Evolutionary conservation across 257 asterid genomes (phyloP), one percentile per base, ranked within the genome.

Genomic region (Orobanche coerulescens): DNA sequence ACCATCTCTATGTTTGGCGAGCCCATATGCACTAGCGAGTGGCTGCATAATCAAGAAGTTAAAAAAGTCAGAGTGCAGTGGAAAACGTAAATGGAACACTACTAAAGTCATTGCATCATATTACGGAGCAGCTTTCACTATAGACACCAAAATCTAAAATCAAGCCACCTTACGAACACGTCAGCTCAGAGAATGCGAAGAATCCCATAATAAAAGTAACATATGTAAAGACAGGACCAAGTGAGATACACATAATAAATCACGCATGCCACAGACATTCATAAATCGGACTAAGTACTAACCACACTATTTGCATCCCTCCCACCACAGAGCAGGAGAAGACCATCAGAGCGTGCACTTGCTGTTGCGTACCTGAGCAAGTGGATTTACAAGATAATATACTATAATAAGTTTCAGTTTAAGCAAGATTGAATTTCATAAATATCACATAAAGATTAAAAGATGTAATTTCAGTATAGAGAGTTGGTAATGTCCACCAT

Each of bases 331-430:
- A 93, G 96, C 70, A 93, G 82, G 73, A 93, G 97, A 77, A 93
- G 97, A 64, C 99, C 99, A 80, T 93, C 99, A 50, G 99, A 89
- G 62, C 99, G 94, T 13, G 99, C 99, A 73, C 99, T 93, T 58
- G 99, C 97, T 55, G 97, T 93, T 16, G 99, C 97, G 67, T 93
- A 93, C 99, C 99, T 93, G 75, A 43, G 51, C 44, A 49, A 52
- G 65, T 28, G 67, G 51, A 74, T 36, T 55, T 55, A 54, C 40
- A 62, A 62, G 52, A 73, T 34, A 68, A 64, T 24, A 69, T 18
- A 59, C 63, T 61, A 71, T 39, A 26, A 63, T 1, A 14, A 60
- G 53, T 59, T 39, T 50, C 65, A 61, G 16, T 28, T 54, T 49
- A 14, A 19, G 24, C 72, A 18, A 7, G 59, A 59, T 23, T 36